Conservation (phyloP, 257 asterid genomes). For the Nicotiana attenuata region DNA sequence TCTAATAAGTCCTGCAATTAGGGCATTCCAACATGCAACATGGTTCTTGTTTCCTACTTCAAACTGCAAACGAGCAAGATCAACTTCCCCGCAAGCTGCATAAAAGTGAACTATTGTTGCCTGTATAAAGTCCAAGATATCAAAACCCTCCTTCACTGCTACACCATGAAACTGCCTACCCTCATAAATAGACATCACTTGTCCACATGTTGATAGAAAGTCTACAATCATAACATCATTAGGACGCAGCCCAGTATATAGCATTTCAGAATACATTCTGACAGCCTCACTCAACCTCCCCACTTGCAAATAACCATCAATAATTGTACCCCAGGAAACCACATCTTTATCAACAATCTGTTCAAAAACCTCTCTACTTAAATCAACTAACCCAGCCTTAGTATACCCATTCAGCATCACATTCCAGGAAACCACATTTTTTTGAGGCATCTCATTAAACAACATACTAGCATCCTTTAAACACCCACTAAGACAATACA, state of each 20-base stretch:
- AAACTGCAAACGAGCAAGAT: slow-evolving; percentile 60
- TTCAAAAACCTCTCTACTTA: slow-evolving; percentile 52
- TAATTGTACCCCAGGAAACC: slow-evolving; percentile 87
- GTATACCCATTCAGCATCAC: slow-evolving; percentile 88
- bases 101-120: slow-evolving; percentile 72
- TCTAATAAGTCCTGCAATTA: slow-evolving; percentile 63
- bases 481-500: slow-evolving; percentile 39
- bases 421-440: slow-evolving; percentile 76
- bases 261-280: slow-evolving; percentile 48
- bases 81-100: slow-evolving; percentile 48
- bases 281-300: slow-evolving; percentile 62
- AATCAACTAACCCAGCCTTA: slow-evolving; percentile 53
- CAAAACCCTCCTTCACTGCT: slow-evolving; percentile 49
- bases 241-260: slow-evolving; percentile 46
- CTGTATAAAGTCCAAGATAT: slow-evolving; percentile 52
- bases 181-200: slow-evolving; percentile 31
- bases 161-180: slow-evolving; percentile 73
- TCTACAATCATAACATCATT: slow-evolving; percentile 85
- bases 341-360: slow-evolving; percentile 58
- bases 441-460: slow-evolving; percentile 50
- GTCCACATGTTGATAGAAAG: slow-evolving; percentile 65
- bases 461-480: slow-evolving; percentile 45
- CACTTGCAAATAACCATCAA: slow-evolving; percentile 61
- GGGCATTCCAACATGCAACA: slow-evolving; percentile 78
- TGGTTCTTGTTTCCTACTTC: slow-evolving; percentile 66